Evolutionary conservation across 2,329 filamentous ascomycete genomes (phyloP).

Genomic region (Cordyceps farinosa): DNA sequence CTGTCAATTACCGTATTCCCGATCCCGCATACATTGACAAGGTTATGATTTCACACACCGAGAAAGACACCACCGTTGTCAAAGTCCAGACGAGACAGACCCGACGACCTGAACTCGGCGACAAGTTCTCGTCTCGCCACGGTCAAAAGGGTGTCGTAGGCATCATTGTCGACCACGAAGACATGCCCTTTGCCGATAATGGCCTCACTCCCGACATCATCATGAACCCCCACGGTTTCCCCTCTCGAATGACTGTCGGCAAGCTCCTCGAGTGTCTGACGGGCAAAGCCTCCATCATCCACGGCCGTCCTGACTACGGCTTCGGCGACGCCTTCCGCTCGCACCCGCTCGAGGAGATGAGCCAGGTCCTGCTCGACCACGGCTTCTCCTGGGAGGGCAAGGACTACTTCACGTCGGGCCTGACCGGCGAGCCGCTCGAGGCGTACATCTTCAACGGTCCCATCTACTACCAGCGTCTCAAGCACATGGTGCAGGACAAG

Average conservation of each 20-base stretch:
- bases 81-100: conserved; percentile 98
- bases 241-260: conserved; percentile 97
- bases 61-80: conserved; percentile 79
- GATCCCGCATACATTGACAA: conserved; percentile 93
- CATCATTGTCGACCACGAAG: conserved; percentile 93
- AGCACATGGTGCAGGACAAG: conserved; percentile 99
- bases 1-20: conserved; percentile 75
- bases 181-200: conserved; percentile 90
- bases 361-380: conserved; percentile 74
- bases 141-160: conserved; percentile 97
- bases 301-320: conserved; percentile 84
- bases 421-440: conserved; percentile 89
- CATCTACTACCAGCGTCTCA: conserved; percentile 98
- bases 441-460: conserved; percentile 98
- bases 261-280: conserved; percentile 95
- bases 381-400: conserved; percentile 98
- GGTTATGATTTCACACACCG: conserved; percentile 87
- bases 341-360: conserved; percentile 84
- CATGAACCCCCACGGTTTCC: conserved; percentile 99
- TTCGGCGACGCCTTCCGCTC: conserved; percentile 76
- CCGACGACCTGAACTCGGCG: conserved; percentile 86
- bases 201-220: conserved; percentile 97
- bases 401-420: conserved; percentile 91
- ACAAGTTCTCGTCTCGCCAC: conserved; percentile 98
- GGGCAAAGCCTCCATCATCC: conserved; percentile 86